These are phyloP conservation scores for Ophiobolus disseminans DNA, from an alignment of 2,329 filamentous ascomycete genomes.

Conservation along the genomic window DNA sequence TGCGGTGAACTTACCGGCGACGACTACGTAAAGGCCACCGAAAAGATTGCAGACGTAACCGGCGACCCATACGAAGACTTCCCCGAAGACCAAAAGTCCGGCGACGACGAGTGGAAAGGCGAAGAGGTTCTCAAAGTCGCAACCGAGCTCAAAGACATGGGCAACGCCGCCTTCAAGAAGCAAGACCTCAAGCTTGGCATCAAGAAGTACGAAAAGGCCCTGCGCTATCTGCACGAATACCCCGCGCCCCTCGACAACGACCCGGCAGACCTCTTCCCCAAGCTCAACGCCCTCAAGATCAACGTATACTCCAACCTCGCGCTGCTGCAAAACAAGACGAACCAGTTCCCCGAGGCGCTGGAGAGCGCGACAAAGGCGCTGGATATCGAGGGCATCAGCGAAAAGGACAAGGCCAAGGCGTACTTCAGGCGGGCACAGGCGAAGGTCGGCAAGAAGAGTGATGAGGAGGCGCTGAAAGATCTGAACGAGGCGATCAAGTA, in stretches of 20 bases:
- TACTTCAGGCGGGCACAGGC: conserved; percentile 83
- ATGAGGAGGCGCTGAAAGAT: conserved; percentile 71
- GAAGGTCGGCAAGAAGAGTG: conserved; percentile 78
- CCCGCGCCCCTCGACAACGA: conserved; percentile 74
- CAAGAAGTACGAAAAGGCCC: conserved; percentile 92
- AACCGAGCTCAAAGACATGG: conserved; percentile 84
- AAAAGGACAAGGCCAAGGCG: conserved; percentile 87
- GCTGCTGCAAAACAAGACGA: conserved; percentile 82
- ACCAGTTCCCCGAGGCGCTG: conserved; percentile 72
- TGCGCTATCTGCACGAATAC: conserved; percentile 88
- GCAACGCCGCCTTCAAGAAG: conserved; percentile 89
- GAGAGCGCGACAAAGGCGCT: conserved; percentile 77
- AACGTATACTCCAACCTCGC: conserved; percentile 88
- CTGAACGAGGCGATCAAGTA: conserved; percentile 54
- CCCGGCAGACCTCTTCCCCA: conserved; percentile 68
- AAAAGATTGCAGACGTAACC: conserved; percentile 76
- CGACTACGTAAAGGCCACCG: conserved; percentile 70
- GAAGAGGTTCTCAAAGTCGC: conserved; percentile 78
- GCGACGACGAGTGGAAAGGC: conserved; percentile 67
- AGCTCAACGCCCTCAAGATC: conserved; percentile 79
- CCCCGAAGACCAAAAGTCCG: conserved; percentile 76
- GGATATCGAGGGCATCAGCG: conserved; percentile 66
- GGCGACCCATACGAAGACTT: conserved; percentile 96
- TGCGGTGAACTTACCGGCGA: conserved; percentile 84
- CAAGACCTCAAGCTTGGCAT: conserved; percentile 74